phyloP scores from a whole-genome alignment of 176 grass and related monocot species.

The Dactylis glomerata region DNA sequence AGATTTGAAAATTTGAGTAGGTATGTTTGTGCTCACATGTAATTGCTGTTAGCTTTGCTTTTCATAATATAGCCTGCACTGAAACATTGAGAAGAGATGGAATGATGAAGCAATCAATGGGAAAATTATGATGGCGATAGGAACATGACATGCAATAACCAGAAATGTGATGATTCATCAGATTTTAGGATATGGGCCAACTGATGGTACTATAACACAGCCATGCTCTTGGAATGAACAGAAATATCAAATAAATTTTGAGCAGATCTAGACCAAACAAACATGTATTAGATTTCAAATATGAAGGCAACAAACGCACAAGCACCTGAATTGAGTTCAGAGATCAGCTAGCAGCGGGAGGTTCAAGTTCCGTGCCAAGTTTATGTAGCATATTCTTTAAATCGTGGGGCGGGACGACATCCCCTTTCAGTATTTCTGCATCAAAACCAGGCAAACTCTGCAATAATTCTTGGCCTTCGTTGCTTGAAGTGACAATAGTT shows the following conservation, averaged over 20 bases:
- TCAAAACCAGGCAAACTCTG: constrained; percentile 26
- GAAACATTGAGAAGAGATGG: constrained; percentile 9
- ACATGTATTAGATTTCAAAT: constrained; percentile 17
- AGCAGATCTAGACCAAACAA: background rate
- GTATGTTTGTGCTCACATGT: background rate
- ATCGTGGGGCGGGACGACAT: background rate
- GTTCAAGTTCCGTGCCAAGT: constrained; percentile 22
- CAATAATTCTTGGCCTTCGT: constrained; percentile 28
- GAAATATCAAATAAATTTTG: background rate
- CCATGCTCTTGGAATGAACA: too few species aligned
- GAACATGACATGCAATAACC: background rate
- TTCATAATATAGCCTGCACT: background rate
- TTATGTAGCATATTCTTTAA: constrained; percentile 18
- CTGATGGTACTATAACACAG: too few species aligned
- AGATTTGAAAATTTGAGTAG: background rate
- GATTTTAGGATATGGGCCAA: background rate
- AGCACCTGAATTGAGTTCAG: background rate
- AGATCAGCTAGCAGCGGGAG: background rate
- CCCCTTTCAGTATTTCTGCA: background rate
- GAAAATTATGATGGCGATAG: background rate
- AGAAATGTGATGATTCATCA: background rate
- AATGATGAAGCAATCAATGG: background rate
- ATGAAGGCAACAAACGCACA: constrained; percentile 1
- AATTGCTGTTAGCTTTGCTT: background rate
- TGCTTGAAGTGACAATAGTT: constrained; percentile 37